Percentiles rank a stretch among this genome's conserved stretches.
Evolutionary conservation across 495 filamentous ascomycete genomes (phyloP).

Genomic region (Neurospora sp.): DNA sequence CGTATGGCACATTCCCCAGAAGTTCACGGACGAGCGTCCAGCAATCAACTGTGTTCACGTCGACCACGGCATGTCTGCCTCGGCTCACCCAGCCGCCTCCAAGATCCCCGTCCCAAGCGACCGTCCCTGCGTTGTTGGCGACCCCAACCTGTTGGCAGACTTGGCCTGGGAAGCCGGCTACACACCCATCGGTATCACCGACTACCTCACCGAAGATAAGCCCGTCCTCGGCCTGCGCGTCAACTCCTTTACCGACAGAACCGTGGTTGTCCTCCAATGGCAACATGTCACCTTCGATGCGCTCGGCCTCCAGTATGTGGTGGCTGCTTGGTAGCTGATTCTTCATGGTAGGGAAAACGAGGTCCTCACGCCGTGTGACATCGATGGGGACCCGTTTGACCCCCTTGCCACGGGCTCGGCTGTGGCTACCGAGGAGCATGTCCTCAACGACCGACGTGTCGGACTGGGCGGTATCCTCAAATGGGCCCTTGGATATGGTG

Average conservation of each 20-base stretch:
- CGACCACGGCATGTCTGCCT: slow-evolving; percentile 12
- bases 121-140: slow-evolving; percentile 12
- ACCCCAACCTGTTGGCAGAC: slow-evolving; percentile 13
- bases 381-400: slow-evolving; percentile 12
- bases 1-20: slow-evolving; percentile 33
- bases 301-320: slow-evolving; percentile 13
- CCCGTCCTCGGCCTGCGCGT: slow-evolving; percentile 18
- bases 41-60: slow-evolving; percentile 24
- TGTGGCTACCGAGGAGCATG: slow-evolving; percentile 4
- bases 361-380: slow-evolving; percentile 11
- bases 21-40: slow-evolving; percentile 24
- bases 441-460: slow-evolving; percentile 9
- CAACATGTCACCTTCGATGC: slow-evolving; percentile 20
- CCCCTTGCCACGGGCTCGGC: slow-evolving; percentile 5
- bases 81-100: slow-evolving; percentile 24
- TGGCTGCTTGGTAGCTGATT: slow-evolving; percentile 14
- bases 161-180: slow-evolving; percentile 15
- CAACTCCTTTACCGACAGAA: slow-evolving; percentile 21
- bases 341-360: slow-evolving; percentile 13
- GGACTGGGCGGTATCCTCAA: slow-evolving; percentile 16
- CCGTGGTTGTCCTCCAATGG: slow-evolving; percentile 25
- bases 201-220: slow-evolving; percentile 12
- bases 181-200: slow-evolving; percentile 13
- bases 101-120: slow-evolving; percentile 15
- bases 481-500: slow-evolving; percentile 17